Conservation (phyloP, 108 stramenopile species). For the Skeletonema marinoi region DNA sequence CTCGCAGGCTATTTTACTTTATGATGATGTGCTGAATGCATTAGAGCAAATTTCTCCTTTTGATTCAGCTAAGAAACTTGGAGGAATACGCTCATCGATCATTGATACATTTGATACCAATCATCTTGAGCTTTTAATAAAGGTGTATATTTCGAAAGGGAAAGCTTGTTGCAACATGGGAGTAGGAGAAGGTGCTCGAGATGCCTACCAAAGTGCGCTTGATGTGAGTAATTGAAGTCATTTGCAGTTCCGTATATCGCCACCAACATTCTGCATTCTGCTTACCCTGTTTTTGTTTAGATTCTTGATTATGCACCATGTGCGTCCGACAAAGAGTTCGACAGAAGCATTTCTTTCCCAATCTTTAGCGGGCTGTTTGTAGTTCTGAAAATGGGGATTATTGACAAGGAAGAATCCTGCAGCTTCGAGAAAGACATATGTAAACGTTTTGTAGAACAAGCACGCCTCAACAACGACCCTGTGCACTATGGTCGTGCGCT, state of each 20-base stretch:
- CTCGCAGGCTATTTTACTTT: slow-evolving; percentile 51
- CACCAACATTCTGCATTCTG: slow-evolving; percentile 5
- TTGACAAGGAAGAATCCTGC: slow-evolving; percentile 43
- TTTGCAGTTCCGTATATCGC: not conserved
- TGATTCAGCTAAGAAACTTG: not conserved
- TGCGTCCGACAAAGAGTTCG: slow-evolving; percentile 24
- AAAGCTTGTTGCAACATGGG: slow-evolving; percentile 28
- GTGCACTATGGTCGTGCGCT: slow-evolving; percentile 67
- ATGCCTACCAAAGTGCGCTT: slow-evolving; percentile 38
- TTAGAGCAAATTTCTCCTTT: no score
- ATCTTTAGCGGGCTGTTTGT: slow-evolving; percentile 61
- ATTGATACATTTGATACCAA: slow-evolving; percentile 31
- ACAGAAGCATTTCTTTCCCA: slow-evolving; percentile 68
- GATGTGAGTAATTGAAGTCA: slow-evolving; percentile 40
- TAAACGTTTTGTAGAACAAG: slow-evolving; percentile 54
- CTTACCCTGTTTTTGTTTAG: not conserved
- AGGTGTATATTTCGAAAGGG: slow-evolving; percentile 35
- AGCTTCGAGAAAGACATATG: slow-evolving; percentile 53
- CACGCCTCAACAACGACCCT: slow-evolving; percentile 56
- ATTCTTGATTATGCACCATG: slow-evolving; percentile 41
- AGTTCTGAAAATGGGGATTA: slow-evolving; percentile 53
- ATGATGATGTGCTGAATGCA: slow-evolving; percentile 29
- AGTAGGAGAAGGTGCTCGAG: slow-evolving; percentile 23
- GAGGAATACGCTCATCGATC: slow-evolving; percentile 23
- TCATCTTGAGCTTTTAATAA: slow-evolving; percentile 42